Base-by-base conservation (phyloP, 129 eudicot species). In the Scalesia atractyloides region DNA sequence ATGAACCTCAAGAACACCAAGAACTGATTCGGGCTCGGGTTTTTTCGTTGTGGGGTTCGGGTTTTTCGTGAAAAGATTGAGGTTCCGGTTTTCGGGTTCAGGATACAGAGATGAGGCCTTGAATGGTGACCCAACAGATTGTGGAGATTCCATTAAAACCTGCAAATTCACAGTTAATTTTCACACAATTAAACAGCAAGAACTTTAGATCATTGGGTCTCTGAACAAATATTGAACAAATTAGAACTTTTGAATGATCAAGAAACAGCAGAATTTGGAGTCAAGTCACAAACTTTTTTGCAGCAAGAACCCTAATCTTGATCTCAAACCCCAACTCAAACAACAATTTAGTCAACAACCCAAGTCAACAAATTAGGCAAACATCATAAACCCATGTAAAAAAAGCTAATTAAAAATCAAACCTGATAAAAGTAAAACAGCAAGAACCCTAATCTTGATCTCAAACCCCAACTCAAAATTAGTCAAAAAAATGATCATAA, bases 61-160 rank as follows among this genome's bases (percentile, higher is more conserved):
- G 72, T 70, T 77, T 74, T 79, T 77, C 0, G 71, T 49, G 48
- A 81, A 79, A 34, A 66, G 83, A 63, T 85, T 84, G 5, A 84
- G 58, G 37, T 73, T 85, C 16, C 72, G 85, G 75, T 82, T 90
- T 79, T 84, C 87, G 6, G 83, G 71, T 50, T 87, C 95, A 5
- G 82, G 72, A 41, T 73, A 80, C 36, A 82, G 66, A 39, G 86
- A 73, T 71, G 87, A 73, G 78, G 69, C 73, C 83, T 90, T 90
- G 81, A 94, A 87, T 63, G 98, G 98, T 66, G 98, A 90, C 15
- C 86, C 96, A 64, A 90, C 91, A 56, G 98, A 93, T 77, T 90
- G 97, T 76, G 97, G 98, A 66, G 97, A 90, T 61, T 94, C 95
- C 98, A 94, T 94, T 70, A 71, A 52, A 41, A 53, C 82, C 82